Conservation (phyloP, 257 asterid genomes). For the Buddleja alternifolia region DNA sequence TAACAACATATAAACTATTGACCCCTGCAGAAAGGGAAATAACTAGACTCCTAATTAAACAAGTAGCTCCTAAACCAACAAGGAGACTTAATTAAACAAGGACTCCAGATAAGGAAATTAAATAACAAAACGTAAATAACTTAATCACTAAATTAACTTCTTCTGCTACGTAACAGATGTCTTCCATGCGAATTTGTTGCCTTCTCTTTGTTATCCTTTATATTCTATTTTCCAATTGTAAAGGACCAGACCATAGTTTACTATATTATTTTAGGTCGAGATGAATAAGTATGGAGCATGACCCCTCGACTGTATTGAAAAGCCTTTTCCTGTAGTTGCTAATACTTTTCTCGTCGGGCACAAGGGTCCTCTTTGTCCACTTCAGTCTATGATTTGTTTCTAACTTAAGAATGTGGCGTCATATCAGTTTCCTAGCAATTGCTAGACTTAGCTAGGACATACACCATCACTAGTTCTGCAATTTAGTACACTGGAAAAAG, state of each 20-base stretch:
- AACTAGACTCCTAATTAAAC: too few species aligned
- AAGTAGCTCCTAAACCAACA: too few species aligned
- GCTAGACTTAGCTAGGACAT: background rate
- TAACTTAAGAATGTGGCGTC: background rate
- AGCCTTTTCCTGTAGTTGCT: background rate
- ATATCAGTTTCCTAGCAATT: background rate
- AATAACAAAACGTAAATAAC: too few species aligned
- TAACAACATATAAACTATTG: too few species aligned
- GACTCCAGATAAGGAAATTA: too few species aligned
- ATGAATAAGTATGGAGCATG: background rate
- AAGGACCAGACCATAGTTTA: background rate
- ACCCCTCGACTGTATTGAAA: background rate
- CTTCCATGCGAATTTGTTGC: background rate
- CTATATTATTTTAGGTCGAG: background rate
- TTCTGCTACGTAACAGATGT: too few species aligned
- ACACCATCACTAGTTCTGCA: background rate
- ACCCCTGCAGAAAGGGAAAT: too few species aligned
- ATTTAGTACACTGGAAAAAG: background rate
- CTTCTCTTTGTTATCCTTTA: background rate
- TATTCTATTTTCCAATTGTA: background rate
- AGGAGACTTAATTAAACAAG: too few species aligned
- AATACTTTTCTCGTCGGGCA: background rate
- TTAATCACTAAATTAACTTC: too few species aligned
- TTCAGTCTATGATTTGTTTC: background rate
- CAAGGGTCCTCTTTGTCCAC: background rate